These are phyloP conservation scores for Trypanosoma congolense DNA, from an alignment of 208 protist genomes.

Conservation along the genomic window DNA sequence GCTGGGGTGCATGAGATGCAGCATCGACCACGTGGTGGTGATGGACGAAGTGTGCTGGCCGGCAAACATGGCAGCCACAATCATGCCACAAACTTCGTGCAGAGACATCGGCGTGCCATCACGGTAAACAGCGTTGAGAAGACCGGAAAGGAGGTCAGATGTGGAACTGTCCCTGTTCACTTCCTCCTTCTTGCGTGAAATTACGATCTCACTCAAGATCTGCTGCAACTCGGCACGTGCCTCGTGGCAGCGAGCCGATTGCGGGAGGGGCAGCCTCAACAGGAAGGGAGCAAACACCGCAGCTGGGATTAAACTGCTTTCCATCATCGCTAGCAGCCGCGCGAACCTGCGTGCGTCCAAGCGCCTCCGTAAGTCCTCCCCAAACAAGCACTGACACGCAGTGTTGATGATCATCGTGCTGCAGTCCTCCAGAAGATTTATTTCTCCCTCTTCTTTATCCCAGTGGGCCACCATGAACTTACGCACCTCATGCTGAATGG, in stretches of 20 bases:
- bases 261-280: slow-evolving; percentile 72
- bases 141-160: slow-evolving; percentile 78
- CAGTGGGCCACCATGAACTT: slow-evolving; percentile 76
- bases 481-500: slow-evolving; percentile 83
- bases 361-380: slow-evolving; percentile 84
- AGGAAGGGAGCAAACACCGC: slow-evolving; percentile 79
- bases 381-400: slow-evolving; percentile 88
- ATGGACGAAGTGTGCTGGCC: slow-evolving; percentile 92
- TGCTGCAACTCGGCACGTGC: slow-evolving; percentile 79
- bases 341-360: slow-evolving; percentile 75
- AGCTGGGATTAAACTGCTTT: slow-evolving; percentile 77
- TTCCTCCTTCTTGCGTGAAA: slow-evolving; percentile 78
- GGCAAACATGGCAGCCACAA: slow-evolving; percentile 90
- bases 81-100: slow-evolving; percentile 89
- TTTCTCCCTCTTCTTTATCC: slow-evolving; percentile 71
- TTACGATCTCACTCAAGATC: slow-evolving; percentile 86
- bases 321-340: slow-evolving; percentile 78
- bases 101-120: slow-evolving; percentile 82
- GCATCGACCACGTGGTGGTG: slow-evolving; percentile 86
- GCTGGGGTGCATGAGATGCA: slow-evolving; percentile 69
- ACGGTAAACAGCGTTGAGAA: slow-evolving; percentile 85
- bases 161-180: slow-evolving; percentile 66
- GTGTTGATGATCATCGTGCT: slow-evolving; percentile 92
- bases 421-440: slow-evolving; percentile 84
- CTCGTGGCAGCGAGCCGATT: slow-evolving; percentile 72